phyloP scores from a whole-genome alignment of 495 filamentous ascomycete genomes.

The Hamigera avellanea region DNA sequence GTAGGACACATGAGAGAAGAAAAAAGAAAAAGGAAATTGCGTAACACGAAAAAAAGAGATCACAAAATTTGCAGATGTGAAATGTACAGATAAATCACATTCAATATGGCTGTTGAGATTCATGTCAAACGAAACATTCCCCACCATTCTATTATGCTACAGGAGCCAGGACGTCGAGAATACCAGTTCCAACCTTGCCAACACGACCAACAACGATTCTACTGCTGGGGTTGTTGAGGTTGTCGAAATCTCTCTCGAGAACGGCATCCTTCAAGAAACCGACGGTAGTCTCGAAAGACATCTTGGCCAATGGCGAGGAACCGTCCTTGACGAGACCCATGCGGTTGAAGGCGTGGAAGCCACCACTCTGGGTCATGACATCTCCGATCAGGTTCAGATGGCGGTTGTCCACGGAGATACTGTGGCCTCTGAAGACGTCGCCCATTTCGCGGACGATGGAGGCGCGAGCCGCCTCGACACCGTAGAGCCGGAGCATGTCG shows the following conservation, averaged over 20 bases:
- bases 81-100: conserved; percentile 1
- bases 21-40: conserved; percentile 7
- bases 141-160: conserved; percentile 36
- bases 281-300: conserved; percentile 97
- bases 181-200: conserved; percentile 76
- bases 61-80: conserved; percentile 12
- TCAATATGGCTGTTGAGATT: no score
- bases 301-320: conserved; percentile 86
- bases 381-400: conserved; percentile 95
- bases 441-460: conserved; percentile 82
- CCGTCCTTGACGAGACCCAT: conserved; percentile 68
- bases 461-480: conserved; percentile 81
- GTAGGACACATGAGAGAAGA: conserved; percentile 17
- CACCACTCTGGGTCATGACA: conserved; percentile 85
- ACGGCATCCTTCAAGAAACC: conserved; percentile 88
- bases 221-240: conserved; percentile 71
- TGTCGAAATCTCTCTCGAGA: conserved; percentile 79
- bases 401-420: conserved; percentile 83
- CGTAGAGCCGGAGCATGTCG: conserved; percentile 72
- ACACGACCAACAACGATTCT: conserved; percentile 80
- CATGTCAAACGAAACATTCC: conserved; percentile 10
- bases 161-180: conserved; percentile 76
- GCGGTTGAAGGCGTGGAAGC: conserved; percentile 82
- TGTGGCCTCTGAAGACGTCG: conserved; percentile 80
- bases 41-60: conserved; percentile 8